Percentiles rank a stretch among this genome's conserved stretches.
phyloP scores from a whole-genome alignment of 108 stramenopile species.

The Skeletonema potamos region DNA sequence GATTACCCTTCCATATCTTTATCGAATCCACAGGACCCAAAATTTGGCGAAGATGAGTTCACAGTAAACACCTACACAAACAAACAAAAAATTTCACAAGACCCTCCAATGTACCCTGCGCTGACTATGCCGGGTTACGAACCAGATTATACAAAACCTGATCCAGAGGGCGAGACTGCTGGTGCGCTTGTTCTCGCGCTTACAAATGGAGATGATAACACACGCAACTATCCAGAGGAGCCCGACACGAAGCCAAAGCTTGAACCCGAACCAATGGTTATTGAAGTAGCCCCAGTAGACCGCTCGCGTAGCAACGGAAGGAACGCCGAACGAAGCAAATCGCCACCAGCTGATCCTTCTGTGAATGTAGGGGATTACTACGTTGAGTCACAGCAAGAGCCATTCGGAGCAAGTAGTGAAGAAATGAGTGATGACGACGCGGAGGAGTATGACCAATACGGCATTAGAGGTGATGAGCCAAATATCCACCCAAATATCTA shows the following conservation, averaged over 20 bases:
- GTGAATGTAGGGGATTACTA: neutral
- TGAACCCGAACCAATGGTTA: neutral
- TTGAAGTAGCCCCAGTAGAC: neutral
- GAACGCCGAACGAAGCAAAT: too few relatives aligned
- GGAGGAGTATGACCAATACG: neutral
- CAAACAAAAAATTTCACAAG: neutral
- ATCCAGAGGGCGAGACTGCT: neutral
- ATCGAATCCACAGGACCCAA: conserved; percentile 7
- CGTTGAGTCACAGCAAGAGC: neutral
- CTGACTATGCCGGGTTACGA: neutral
- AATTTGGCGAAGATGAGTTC: conserved; percentile 19
- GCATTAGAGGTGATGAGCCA: neutral
- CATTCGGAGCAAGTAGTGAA: neutral
- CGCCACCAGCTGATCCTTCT: neutral
- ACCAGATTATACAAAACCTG: neutral
- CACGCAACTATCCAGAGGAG: neutral
- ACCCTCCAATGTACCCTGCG: neutral
- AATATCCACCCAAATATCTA: too few relatives aligned
- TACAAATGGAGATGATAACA: neutral
- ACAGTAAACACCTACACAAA: conserved; percentile 34
- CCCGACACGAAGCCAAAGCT: neutral
- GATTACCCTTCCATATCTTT: conserved; percentile 1
- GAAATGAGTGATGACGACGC: neutral
- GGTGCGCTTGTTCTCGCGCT: neutral
- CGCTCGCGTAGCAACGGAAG: too few relatives aligned